Evolutionary conservation across 1,284 basidiomycete species (phyloP).

Genomic region (Fistulina hepatica): DNA sequence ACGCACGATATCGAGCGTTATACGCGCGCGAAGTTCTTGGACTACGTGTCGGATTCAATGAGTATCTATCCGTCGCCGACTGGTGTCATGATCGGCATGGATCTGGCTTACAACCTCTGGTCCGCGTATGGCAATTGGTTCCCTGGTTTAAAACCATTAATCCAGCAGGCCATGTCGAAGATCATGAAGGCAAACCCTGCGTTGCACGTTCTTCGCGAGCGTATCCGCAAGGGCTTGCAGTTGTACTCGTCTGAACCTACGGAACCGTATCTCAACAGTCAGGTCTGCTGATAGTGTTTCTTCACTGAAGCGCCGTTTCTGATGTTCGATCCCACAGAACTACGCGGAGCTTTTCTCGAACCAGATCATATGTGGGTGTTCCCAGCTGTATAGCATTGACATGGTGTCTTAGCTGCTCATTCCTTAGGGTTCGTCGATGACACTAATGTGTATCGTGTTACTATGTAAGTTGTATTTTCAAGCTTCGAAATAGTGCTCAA

Average conservation of each 20-base stretch:
- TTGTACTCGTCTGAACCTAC: conserved; percentile 99
- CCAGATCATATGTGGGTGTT: conserved; percentile 84
- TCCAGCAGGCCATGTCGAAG: conserved; percentile 99
- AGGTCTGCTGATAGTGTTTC: conserved; percentile 27
- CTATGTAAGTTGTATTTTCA: conserved; percentile 50
- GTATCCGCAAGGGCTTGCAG: conserved; percentile 97
- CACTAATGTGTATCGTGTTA: conserved; percentile 98
- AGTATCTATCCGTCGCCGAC: conserved; percentile 98
- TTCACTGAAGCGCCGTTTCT: conserved; percentile 8
- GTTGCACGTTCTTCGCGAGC: conserved; percentile 95
- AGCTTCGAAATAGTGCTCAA: conserved; percentile 2
- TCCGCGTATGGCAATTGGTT: conserved; percentile 99
- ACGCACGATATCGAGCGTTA: conserved; percentile 98
- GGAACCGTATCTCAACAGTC: conserved; percentile 96
- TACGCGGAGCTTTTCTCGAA: conserved; percentile 99
- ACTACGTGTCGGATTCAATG: conserved; percentile 91
- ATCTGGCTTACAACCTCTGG: conserved; percentile 96
- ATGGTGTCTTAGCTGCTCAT: conserved; percentile 13
- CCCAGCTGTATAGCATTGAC: conserved; percentile 1
- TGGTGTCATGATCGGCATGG: conserved; percentile 97
- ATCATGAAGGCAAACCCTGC: conserved; percentile 99
- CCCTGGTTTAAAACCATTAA: conserved; percentile 95
- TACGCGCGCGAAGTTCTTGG: conserved; percentile 95
- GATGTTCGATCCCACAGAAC: conserved; percentile 39
- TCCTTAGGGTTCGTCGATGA: conserved; percentile 89